Base-by-base conservation (phyloP, 192 early-diverging fungal species). In the Rhizophagus clarus region DNA sequence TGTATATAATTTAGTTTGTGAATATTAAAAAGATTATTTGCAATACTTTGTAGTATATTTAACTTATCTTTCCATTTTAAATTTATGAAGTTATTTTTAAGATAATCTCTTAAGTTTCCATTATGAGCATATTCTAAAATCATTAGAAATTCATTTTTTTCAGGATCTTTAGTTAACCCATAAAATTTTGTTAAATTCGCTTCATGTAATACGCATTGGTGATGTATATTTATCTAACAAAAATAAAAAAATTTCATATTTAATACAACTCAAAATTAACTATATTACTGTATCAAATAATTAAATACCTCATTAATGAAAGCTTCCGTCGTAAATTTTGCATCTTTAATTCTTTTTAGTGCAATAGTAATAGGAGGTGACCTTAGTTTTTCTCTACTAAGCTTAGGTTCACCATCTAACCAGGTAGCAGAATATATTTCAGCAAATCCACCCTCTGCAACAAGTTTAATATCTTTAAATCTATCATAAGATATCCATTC, bases 1-100 rank as follows among this genome's bases (percentile, higher is more conserved):
- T 86, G 85, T 17, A 84, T 69, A 42, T 80, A 84, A 2, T 84
- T 84, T 14, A 81, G 66, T 49, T 86, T 82, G 62, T 86, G 85
- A 9, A 84, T 80, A 22, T 81, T 84, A 66, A 83, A 76, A 64
- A 86, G 81, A 22, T 84, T 84, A 31, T 83, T 81, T 10, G 83
- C 78, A 49, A 86, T 47, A 24, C 45, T 29, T 28, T 56, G 22
- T 49, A 73, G 26, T 3, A 73, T 20, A 32, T 10, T 29, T 1
- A 73, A 29, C 20, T 31, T n/a, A 12, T 24, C 28, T 3, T 20
- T 28, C 84, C 84, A 85, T 29, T 61, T 68, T 8, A 85, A 32
- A 1, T 49, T 80, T 24, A 61, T 22, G 61, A 83, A 82, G 32
- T 83, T 64, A 3, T 77, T 81, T 64, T 81, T 73, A 49, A 86